Percentiles rank a stretch among this genome's conserved stretches.
These are phyloP conservation scores for Pseudonitzschia multistriata DNA, from an alignment of 108 stramenopile species.

Conservation along the genomic window DNA sequence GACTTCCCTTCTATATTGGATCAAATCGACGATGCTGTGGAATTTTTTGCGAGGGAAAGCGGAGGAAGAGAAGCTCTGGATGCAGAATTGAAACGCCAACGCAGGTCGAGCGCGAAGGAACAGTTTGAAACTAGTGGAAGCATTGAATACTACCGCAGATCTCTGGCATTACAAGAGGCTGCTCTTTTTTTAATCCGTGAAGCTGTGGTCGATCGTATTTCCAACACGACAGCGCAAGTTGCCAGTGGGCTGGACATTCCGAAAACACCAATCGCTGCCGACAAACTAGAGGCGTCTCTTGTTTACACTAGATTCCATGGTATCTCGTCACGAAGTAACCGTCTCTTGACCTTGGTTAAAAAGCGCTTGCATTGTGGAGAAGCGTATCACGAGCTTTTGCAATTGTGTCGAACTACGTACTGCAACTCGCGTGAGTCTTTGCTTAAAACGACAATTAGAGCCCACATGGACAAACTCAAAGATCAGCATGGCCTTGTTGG, in stretches of 20 bases:
- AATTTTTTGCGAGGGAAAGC: slow-evolving; percentile 68
- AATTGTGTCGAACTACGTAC: slow-evolving; percentile 75
- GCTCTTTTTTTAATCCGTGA: slow-evolving; percentile 73
- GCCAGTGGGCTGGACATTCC: slow-evolving; percentile 60
- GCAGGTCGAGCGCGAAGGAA: neutral
- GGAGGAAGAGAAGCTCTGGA: slow-evolving; percentile 51
- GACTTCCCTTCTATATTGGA: slow-evolving; percentile 62
- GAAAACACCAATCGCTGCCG: slow-evolving; percentile 62
- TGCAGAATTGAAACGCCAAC: slow-evolving; percentile 35
- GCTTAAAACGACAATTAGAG: slow-evolving; percentile 59
- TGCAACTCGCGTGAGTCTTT: slow-evolving; percentile 62
- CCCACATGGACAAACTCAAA: slow-evolving; percentile 83
- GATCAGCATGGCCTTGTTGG: slow-evolving; percentile 83
- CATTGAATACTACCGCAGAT: slow-evolving; percentile 76
- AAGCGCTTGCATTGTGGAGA: slow-evolving; percentile 58
- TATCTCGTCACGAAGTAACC: slow-evolving; percentile 75
- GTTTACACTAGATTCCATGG: slow-evolving; percentile 88
- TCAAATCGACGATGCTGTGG: slow-evolving; percentile 76
- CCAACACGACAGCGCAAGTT: slow-evolving; percentile 60
- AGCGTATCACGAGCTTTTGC: slow-evolving; percentile 72
- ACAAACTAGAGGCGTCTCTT: slow-evolving; percentile 83
- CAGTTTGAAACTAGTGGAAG: slow-evolving; percentile 43
- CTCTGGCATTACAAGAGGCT: slow-evolving; percentile 82
- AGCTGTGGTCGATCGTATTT: slow-evolving; percentile 82
- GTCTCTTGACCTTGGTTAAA: slow-evolving; percentile 60